A percentile compares a stretch with the other conserved stretches of the same genome.
These are phyloP conservation scores for Monosporascus sp. DNA, from an alignment of 2,329 filamentous ascomycete genomes.

Conservation along the genomic window DNA sequence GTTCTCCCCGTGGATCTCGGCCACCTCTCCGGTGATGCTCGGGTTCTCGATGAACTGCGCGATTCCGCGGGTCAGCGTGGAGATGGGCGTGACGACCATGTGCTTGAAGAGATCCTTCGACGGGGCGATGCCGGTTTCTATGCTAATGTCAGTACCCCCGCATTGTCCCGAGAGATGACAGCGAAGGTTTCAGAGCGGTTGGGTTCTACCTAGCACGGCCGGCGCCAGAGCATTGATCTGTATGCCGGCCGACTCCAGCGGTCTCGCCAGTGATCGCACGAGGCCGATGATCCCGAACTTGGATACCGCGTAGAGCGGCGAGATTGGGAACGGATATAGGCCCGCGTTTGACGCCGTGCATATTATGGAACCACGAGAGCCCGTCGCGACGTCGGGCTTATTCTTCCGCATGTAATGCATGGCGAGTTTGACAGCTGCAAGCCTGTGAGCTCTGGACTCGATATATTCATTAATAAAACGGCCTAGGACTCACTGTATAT, in stretches of 20 bases:
- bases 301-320: slow-evolving; percentile 42
- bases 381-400: slow-evolving; percentile 13
- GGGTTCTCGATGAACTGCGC: slow-evolving; percentile 34
- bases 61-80: slow-evolving; percentile 39
- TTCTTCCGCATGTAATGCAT: slow-evolving; percentile 46
- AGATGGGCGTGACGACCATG: slow-evolving; percentile 47
- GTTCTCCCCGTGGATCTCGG: slow-evolving; percentile 45
- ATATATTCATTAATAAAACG: not conserved
- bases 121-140: slow-evolving; percentile 42
- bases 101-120: slow-evolving; percentile 36
- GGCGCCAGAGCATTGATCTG: slow-evolving; percentile 47
- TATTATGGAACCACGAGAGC: slow-evolving; percentile 39
- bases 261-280: slow-evolving; percentile 39
- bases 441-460: slow-evolving; percentile 1
- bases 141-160: no score
- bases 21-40: slow-evolving; percentile 37
- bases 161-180: no score
- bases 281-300: slow-evolving; percentile 45
- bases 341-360: slow-evolving; percentile 50
- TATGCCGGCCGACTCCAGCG: slow-evolving; percentile 34
- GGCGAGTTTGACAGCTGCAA: slow-evolving; percentile 41
- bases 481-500: slow-evolving; percentile 36
- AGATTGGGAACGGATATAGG: slow-evolving; percentile 44
- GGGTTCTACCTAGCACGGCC: slow-evolving; percentile 38
- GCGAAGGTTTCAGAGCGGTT: no score